phyloP scores from a whole-genome alignment of 75 land plant species.

The Pinus tabuliformis region DNA sequence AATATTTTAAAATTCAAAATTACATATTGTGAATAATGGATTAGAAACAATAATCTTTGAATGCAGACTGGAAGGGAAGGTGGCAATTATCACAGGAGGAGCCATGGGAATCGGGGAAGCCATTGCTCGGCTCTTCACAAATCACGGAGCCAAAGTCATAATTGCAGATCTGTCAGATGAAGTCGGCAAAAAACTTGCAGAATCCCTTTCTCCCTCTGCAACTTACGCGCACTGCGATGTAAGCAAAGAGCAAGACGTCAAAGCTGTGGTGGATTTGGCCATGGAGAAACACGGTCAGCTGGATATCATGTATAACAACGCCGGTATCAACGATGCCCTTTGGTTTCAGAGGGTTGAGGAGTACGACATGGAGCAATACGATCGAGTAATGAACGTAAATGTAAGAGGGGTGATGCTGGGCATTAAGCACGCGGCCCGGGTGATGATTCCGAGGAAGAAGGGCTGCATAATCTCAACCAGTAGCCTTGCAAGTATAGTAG shows the following conservation, averaged over 20 bases:
- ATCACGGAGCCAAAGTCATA: slow-evolving; percentile 23
- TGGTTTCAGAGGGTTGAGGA: slow-evolving; percentile 8
- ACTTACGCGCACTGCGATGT: slow-evolving; percentile 42
- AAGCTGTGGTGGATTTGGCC: slow-evolving; percentile 21
- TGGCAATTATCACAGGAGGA: slow-evolving; percentile 34
- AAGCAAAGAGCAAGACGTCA: slow-evolving; percentile 27
- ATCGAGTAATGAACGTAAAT: slow-evolving; percentile 30
- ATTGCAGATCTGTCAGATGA: slow-evolving; percentile 30
- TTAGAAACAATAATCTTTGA: too few relatives aligned
- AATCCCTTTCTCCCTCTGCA: slow-evolving; percentile 12
- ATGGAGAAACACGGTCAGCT: slow-evolving; percentile 17
- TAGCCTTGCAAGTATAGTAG: slow-evolving; percentile 22
- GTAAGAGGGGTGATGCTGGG: slow-evolving; percentile 44
- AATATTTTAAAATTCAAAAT: too few relatives aligned
- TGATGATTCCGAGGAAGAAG: slow-evolving; percentile 32
- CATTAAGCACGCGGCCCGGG: slow-evolving; percentile 51
- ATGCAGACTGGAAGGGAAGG: slow-evolving; percentile 22
- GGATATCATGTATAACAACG: slow-evolving; percentile 48
- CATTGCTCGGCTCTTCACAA: slow-evolving; percentile 12
- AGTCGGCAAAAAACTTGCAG: slow-evolving; percentile 13
- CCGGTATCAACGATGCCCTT: slow-evolving; percentile 19
- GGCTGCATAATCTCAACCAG: slow-evolving; percentile 40
- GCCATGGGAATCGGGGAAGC: slow-evolving; percentile 29
- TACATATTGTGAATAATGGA: too few relatives aligned
- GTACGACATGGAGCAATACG: slow-evolving; percentile 25